Conservation (phyloP, 2,329 filamentous ascomycete species). For the Gremmenia infestans region DNA sequence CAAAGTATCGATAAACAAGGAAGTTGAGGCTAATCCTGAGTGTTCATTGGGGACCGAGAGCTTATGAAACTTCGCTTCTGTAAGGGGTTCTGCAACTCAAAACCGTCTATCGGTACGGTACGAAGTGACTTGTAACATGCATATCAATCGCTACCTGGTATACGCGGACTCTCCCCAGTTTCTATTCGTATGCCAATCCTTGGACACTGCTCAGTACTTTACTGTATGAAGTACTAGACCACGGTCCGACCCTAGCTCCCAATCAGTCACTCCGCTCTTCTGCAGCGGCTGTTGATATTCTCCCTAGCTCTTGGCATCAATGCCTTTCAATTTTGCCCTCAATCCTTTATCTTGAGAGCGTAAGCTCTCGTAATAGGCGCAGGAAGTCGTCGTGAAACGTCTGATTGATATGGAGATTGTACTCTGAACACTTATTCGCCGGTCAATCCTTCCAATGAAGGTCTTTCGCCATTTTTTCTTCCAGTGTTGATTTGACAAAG, state of each 20-base stretch:
- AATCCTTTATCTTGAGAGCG: neutral
- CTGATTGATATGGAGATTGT: slow-evolving; percentile 5
- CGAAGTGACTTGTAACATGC: slow-evolving; percentile 9
- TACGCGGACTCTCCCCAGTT: slow-evolving; percentile 5
- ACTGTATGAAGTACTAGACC: neutral
- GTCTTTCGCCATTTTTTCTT: slow-evolving; percentile 49
- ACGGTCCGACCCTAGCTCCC: slow-evolving; percentile 17
- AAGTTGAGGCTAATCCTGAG: slow-evolving; percentile 11
- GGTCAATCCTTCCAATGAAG: slow-evolving; percentile 50
- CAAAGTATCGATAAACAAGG: slow-evolving; percentile 12
- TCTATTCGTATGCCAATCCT: slow-evolving; percentile 14
- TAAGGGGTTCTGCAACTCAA: slow-evolving; percentile 13
- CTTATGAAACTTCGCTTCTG: slow-evolving; percentile 24
- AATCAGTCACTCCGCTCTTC: slow-evolving; percentile 1
- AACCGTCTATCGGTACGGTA: slow-evolving; percentile 14
- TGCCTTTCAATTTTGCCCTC: slow-evolving; percentile 11
- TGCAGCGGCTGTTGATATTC: slow-evolving; percentile 5
- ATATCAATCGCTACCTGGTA: slow-evolving; percentile 2
- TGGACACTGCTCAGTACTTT: neutral
- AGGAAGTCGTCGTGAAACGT: slow-evolving; percentile 5
- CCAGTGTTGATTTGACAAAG: slow-evolving; percentile 58
- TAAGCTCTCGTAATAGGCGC: neutral
- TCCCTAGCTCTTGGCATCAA: slow-evolving; percentile 16
- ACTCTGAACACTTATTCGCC: slow-evolving; percentile 5
- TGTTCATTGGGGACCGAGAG: slow-evolving; percentile 22